A percentile compares a stretch with the other conserved stretches of the same genome.
These are phyloP conservation scores for Jatropha multifida DNA, from an alignment of 441 rosid species.

Conservation along the genomic window DNA sequence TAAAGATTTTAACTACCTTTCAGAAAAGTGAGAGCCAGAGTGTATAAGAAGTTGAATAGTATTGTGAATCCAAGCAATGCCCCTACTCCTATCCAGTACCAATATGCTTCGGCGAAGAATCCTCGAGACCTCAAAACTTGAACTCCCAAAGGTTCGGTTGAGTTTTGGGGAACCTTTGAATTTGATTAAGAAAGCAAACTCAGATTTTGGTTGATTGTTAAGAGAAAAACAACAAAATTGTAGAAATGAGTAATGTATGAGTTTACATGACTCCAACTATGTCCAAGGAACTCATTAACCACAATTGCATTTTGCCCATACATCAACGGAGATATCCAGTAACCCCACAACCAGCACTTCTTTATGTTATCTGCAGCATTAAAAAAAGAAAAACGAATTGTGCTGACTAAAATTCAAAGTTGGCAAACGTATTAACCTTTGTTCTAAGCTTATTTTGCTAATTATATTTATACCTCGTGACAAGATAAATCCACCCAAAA, in stretches of 20 bases:
- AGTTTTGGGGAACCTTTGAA: conserved; percentile 34
- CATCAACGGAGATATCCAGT: conserved; percentile 80
- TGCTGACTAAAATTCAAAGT: background rate
- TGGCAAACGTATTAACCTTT: background rate
- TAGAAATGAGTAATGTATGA: background rate
- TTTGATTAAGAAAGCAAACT: background rate
- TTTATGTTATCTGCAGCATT: conserved; percentile 52
- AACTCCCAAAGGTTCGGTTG: conserved; percentile 52
- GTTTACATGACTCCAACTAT: conserved; percentile 67
- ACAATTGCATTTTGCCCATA: conserved; percentile 74
- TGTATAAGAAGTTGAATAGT: conserved; percentile 51
- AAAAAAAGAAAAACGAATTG: background rate
- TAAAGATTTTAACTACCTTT: conserved; percentile 39
- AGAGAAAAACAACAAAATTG: background rate
- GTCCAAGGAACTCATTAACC: conserved; percentile 80
- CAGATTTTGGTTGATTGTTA: background rate
- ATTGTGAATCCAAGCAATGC: conserved; percentile 51
- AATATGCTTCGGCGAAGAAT: conserved; percentile 47
- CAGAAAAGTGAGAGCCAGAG: conserved; percentile 54
- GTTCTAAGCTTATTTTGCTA: background rate
- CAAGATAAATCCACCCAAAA: conserved; percentile 72
- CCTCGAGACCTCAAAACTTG: conserved; percentile 56
- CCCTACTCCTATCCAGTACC: conserved; percentile 77
- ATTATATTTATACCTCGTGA: conserved; percentile 49
- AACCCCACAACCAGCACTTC: conserved; percentile 85